Conservation (phyloP, 2,329 filamentous ascomycete species). For the Aspergillus aculeatinus region DNA sequence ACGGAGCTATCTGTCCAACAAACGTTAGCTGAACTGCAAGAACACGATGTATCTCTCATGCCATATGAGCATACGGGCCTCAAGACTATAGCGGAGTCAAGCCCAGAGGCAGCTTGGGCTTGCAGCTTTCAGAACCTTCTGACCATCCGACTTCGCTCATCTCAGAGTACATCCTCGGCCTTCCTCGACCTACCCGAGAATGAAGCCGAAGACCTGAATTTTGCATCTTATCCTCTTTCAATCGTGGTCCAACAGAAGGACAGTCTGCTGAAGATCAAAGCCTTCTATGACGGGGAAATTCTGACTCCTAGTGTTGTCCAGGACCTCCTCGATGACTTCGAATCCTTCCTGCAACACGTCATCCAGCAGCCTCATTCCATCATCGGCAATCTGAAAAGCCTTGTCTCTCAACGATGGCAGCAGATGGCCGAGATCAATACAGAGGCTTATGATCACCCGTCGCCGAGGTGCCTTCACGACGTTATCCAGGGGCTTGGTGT, state of each 20-base stretch:
- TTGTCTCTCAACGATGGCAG: too few species aligned
- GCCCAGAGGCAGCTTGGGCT: background rate
- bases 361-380: too few species aligned
- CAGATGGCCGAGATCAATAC: too few species aligned
- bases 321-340: background rate
- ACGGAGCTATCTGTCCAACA: background rate
- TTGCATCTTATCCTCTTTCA: too few species aligned
- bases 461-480: background rate
- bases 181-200: too few species aligned
- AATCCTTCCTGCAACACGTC: too few species aligned
- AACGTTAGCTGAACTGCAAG: background rate
- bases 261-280: too few species aligned
- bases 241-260: too few species aligned
- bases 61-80: background rate
- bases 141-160: background rate
- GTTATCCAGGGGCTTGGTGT: slow-evolving; percentile 22
- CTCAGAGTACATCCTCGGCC: background rate
- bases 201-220: too few species aligned
- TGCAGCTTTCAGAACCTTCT: background rate
- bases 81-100: background rate
- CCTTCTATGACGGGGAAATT: background rate
- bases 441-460: too few species aligned
- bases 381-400: too few species aligned
- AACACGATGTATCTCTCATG: background rate
- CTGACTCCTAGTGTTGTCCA: background rate